A percentile compares a stretch with the other conserved stretches of the same genome.
Evolutionary conservation across 1,284 basidiomycete genomes (phyloP).

Genomic region (Microstroma glucosiphilum): DNA sequence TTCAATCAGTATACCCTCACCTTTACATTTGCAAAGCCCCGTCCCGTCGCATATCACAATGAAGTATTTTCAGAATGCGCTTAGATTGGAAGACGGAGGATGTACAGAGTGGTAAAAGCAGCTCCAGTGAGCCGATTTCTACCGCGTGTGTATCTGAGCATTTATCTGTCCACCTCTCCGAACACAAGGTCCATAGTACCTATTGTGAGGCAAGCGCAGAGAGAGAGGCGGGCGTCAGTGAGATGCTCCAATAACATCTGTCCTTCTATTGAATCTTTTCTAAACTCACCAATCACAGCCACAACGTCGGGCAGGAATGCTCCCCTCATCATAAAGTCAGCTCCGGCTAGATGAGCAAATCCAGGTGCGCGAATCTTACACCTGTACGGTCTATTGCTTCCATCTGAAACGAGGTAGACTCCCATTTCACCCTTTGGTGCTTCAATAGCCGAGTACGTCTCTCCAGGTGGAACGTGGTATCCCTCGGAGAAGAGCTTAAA

Average conservation of each 20-base stretch:
- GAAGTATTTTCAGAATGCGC: too few relatives aligned
- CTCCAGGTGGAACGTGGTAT: slow-evolving; percentile 91
- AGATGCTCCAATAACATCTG: slow-evolving; percentile 6
- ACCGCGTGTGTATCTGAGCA: background rate
- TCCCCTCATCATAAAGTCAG: slow-evolving; percentile 46
- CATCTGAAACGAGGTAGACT: slow-evolving; percentile 50
- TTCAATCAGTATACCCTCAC: too few relatives aligned
- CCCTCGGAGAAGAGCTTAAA: slow-evolving; percentile 96
- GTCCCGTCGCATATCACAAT: too few relatives aligned
- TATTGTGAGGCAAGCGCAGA: too few relatives aligned
- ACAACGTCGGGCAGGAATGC: slow-evolving; percentile 48
- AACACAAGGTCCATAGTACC: slow-evolving; percentile 49
- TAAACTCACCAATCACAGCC: slow-evolving; percentile 50
- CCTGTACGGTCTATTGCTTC: slow-evolving; percentile 48
- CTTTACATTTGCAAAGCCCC: too few relatives aligned
- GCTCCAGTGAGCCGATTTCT: too few relatives aligned
- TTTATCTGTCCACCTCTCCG: slow-evolving; percentile 47
- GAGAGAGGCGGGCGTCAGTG: background rate
- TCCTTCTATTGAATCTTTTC: too few relatives aligned
- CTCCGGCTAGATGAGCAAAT: slow-evolving; percentile 48
- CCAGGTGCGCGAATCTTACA: slow-evolving; percentile 50
- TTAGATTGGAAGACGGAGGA: too few relatives aligned
- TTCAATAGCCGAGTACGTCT: slow-evolving; percentile 96
- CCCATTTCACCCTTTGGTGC: slow-evolving; percentile 97
- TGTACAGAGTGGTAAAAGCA: too few relatives aligned